These are phyloP conservation scores for Astragalus glycyphyllos DNA, from an alignment of 306 rosid genomes.

Conservation along the genomic window DNA sequence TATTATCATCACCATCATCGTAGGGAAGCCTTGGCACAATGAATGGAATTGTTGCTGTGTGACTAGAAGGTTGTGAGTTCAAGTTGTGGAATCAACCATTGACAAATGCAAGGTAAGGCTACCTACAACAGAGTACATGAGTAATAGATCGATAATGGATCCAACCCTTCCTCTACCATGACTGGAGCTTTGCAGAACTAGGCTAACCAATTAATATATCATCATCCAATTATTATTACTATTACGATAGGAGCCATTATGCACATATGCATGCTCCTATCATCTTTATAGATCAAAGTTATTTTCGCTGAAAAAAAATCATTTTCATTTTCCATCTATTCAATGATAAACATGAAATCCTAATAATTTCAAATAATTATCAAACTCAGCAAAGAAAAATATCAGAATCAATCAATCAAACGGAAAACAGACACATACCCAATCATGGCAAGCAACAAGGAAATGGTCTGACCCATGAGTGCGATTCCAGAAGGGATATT, in stretches of 20 bases:
- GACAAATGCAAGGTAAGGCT: background rate
- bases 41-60: no score
- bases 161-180: background rate
- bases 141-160: background rate
- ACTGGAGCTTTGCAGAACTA: background rate
- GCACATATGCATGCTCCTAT: background rate
- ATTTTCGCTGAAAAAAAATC: background rate
- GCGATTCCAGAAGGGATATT: conserved; percentile 95
- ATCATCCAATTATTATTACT: background rate
- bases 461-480: conserved; percentile 93
- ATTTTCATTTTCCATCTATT: conserved; percentile 28
- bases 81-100: background rate
- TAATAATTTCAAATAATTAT: conserved; percentile 9
- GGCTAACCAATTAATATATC: background rate
- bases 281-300: conserved; percentile 13
- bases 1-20: no score
- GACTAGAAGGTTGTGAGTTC: background rate
- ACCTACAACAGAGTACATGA: background rate
- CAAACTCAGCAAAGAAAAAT: conserved; percentile 29
- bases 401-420: conserved; percentile 37
- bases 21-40: no score
- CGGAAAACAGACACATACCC: conserved; percentile 58
- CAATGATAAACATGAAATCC: conserved; percentile 24
- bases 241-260: no score
- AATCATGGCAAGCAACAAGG: conserved; percentile 98